Evolutionary conservation across 768 basidiomycete species (phyloP), one percentile per base, ranked within the genome.

Genomic region (Tubosaeta sp.): DNA sequence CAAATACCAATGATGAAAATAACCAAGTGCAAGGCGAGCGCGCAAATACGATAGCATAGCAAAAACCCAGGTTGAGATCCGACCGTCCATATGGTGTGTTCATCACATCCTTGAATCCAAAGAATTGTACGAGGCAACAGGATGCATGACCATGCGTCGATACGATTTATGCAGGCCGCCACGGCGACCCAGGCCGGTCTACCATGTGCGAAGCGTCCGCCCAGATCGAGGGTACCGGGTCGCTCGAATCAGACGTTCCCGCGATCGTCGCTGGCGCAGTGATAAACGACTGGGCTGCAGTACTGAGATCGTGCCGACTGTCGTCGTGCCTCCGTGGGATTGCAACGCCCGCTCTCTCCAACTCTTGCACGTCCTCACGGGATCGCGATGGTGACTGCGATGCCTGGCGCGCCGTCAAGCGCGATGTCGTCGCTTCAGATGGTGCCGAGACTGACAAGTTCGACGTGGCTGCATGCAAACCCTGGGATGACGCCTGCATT

Each of bases 201-300:
- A 69, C 65, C 74, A 77, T 76, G 42, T 75, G 72, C 21, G 73
- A 66, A 27, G 67, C 48, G 22, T 70, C 73, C 25, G 72, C 73
- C 80, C 77, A 80, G 60, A 77, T 81, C 42, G 73, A 66, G 16
- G 75, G 70, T 32, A 73, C 76, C 21, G 68, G 67, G 30, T 71
- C 76, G 47, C 77, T 75, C 48, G 76, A 73, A 39, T 79, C 82
- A 16, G 83, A 83, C 29, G 60, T 77, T 21, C 80, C 78, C 14
- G 75, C 75, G 11, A 84, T 63, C 7, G 83, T 85, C 42, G 78
- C 76, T 36, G 87, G 76, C 16, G 79, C 78, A 5, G 86, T 86
- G 19, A 87, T 76, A 56, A 87, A 85, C 49, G 86, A 87, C 52
- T 76, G 75, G 3, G 80, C 75, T 12, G 86, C 86, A 0, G 84